Base-by-base conservation (phyloP, 2,329 filamentous ascomycete genomes). In the Penicillium sp. region DNA sequence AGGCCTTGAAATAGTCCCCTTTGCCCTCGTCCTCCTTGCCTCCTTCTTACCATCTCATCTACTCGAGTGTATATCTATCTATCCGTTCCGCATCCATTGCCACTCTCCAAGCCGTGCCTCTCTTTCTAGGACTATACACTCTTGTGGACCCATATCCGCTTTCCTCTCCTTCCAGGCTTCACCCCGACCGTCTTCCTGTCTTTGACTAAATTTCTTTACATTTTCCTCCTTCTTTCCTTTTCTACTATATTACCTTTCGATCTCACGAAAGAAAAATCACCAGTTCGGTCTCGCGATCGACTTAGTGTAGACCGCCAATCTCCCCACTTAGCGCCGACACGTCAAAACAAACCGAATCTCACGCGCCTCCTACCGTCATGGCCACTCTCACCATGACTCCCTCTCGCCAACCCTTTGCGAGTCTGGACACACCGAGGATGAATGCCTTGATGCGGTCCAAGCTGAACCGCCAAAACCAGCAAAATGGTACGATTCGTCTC, bases 361-460 rank as follows among this genome's bases (percentile, higher is more conserved):
- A 45, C 52, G 43, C 38, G 22, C 48, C 35, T 41, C 33, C 42
- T 20, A 51, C 42, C 56, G 56, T 20, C 45, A 71, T 71, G 67
- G 66, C 65, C 27, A 60, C 69, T 44, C 62, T 72, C 56, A 69
- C 67, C 41, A 69, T 71, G 66, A 64, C 67, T 46, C 58, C 64
- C 48, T 61, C 66, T 20, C 67, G 69, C 22, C 67, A 68, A 51
- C 69, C 69, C 10, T 71, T 72, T 53, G 69, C 65, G 27, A 69
- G 59, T 48, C 53, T 72, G 55, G 67, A 71, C 48, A 55, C 62
- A 10, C 58, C 67, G 10, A 63, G 63, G 40, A 61, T 71, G 62
- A 67, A 63, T 31, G 55, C 66, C 24, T 44, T 70, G 47, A 61
- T 69, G 46, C 63, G 63, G 33, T 53, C 68, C 28, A 67, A 65